Conservation (phyloP, 176 grass and related monocot species). For the Miscanthus lutarioriparius region DNA sequence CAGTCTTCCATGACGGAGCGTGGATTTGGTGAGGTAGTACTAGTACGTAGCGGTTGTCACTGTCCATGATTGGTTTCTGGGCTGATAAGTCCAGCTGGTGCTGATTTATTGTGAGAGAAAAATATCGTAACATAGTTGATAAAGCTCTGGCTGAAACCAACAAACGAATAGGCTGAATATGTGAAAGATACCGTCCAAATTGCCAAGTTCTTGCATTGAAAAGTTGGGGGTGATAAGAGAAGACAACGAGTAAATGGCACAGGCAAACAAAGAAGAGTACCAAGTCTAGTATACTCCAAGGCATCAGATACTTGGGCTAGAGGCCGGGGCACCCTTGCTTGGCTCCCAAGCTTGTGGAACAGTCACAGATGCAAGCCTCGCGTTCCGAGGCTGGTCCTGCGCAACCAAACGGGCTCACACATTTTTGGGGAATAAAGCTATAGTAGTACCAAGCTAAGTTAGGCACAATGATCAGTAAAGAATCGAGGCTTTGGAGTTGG, state of each 20-base stretch:
- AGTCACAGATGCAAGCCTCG: conserved; percentile 30
- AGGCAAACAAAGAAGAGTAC: conserved; percentile 17
- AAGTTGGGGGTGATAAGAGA: too few relatives aligned
- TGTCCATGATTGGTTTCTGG: too few relatives aligned
- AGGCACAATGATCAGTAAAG: conserved; percentile 13
- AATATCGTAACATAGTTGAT: too few relatives aligned
- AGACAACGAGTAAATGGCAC: too few relatives aligned
- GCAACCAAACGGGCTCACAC: background rate
- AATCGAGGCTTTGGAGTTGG: background rate
- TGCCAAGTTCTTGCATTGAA: too few relatives aligned
- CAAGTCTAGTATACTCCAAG: conserved; percentile 15
- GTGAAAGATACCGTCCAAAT: background rate
- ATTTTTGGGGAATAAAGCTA: conserved; percentile 31
- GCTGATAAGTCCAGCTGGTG: too few relatives aligned
- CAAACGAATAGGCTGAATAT: background rate
- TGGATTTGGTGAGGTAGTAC: conserved; percentile 26
- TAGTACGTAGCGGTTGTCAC: background rate
- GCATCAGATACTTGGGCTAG: conserved; percentile 43
- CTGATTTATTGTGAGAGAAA: too few relatives aligned
- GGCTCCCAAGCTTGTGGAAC: conserved; percentile 30
- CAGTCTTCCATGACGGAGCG: background rate
- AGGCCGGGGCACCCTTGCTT: conserved; percentile 44
- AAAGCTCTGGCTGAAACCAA: too few relatives aligned
- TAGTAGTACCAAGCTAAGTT: background rate
- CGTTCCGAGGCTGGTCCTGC: conserved; percentile 15